phyloP scores from a whole-genome alignment of 2,329 filamentous ascomycete species.

The Pseudonectria buxi region DNA sequence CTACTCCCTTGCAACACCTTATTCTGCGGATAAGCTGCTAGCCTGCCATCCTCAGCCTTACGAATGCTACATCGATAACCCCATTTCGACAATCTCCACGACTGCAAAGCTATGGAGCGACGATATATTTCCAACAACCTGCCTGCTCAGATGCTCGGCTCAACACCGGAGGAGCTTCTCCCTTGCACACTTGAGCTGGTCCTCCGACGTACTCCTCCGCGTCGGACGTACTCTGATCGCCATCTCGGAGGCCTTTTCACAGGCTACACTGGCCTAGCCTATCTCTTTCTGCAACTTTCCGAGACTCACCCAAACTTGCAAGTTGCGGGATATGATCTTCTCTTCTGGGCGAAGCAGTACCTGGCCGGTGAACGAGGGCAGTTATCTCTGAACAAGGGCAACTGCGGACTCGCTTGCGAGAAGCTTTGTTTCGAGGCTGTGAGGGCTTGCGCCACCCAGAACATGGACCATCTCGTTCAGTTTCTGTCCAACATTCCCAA shows the following conservation, averaged over 20 bases:
- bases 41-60: conserved; percentile 1
- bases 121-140: conserved; percentile 30
- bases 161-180: conserved; percentile 24
- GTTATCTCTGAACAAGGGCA: conserved; percentile 30
- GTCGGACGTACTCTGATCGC: conserved; percentile 25
- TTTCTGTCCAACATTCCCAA: conserved; percentile 35
- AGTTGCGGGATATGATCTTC: conserved; percentile 34
- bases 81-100: no score
- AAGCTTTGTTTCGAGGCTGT: conserved; percentile 41
- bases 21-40: no score
- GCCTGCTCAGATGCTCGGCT: conserved; percentile 22
- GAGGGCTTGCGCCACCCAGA: conserved; percentile 34
- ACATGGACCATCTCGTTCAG: conserved; percentile 29
- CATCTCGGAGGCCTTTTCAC: conserved; percentile 42
- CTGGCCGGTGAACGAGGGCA: conserved; percentile 32
- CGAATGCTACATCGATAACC: neutral
- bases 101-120: conserved; percentile 15
- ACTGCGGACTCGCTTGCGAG: conserved; percentile 46
- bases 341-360: conserved; percentile 43
- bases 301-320: conserved; percentile 35
- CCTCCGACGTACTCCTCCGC: conserved; percentile 30
- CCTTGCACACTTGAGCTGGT: conserved; percentile 30
- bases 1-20: neutral
- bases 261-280: conserved; percentile 50
- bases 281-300: conserved; percentile 46